Base-by-base conservation (phyloP, 805 yeast species). In the Cyberlindnera mrakii region DNA sequence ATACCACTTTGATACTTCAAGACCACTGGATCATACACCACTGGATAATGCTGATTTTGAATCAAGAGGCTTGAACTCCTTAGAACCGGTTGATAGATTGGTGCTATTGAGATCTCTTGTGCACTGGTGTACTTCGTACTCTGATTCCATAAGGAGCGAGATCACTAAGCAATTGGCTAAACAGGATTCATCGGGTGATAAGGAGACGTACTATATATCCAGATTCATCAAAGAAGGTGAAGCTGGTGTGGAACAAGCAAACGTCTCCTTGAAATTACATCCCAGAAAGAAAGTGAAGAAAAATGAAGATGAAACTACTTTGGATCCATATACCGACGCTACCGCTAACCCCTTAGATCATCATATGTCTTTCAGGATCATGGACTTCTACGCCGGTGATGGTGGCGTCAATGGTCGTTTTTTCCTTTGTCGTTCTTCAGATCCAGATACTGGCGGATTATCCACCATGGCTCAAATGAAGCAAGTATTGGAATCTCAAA, bases 301-400 rank as follows among this genome's bases (percentile, higher is more conserved):
- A 30, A 41, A 37, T 10, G 44, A 33, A 11, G 44, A 46, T 7
- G 30, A 34, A 8, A 35, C 5, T 17, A 25, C 30, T 6, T 6
- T 40, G 15, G 49, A 39, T 27, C 34, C 51, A 4, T 39, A 43
- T 23, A 34, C 46, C 8, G 59, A 56, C 39, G 53, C 58, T 10
- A 4, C 47, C 8, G 42, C 45, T 1, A 47, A 49, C 29, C 59
- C 60, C 15, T 23, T 47, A 19, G 43, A 47, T 9, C 46, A 51
- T 44, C 50, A 47, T 33, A 38, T 52, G 35, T 49, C 50, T 7
- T 41, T 57, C 29, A 50, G 62, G 43, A 29, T 57, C 8, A 6
- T 58, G 16, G 59, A 54, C 35, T 57, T 58, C 33, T 58, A 46
- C 30, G 56, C 57, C 5, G 62, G 62, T 35, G 60, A 55, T 39